Evolutionary conservation across 1,284 basidiomycete genomes (phyloP).

Genomic region (Fomitopsis pinicola): DNA sequence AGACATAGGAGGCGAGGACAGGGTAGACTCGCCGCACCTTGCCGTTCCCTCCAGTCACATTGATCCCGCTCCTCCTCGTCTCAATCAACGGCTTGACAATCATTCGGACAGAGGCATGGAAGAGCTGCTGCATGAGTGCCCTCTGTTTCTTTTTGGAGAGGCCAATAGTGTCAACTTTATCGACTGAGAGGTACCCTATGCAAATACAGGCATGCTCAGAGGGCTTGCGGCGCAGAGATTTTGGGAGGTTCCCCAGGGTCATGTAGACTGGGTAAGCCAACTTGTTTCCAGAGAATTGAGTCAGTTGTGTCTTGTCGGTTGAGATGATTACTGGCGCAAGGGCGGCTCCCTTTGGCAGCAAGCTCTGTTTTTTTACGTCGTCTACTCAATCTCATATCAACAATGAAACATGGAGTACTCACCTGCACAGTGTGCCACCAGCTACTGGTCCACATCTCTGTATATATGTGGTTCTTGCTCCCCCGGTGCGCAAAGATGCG

Average conservation of each 20-base stretch:
- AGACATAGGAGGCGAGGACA: conserved; percentile 23
- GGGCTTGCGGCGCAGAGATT: not conserved
- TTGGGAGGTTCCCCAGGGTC: conserved; percentile 2
- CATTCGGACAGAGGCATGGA: conserved; percentile 16
- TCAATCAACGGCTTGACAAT: conserved; percentile 14
- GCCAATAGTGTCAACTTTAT: not conserved
- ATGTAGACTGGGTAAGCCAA: conserved; percentile 5
- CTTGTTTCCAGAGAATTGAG: conserved; percentile 1
- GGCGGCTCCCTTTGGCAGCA: not conserved
- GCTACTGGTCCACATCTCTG: too few relatives aligned
- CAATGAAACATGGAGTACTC: too few relatives aligned
- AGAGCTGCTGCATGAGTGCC: conserved; percentile 6
- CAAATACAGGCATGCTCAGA: not conserved
- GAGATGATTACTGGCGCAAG: conserved; percentile 1
- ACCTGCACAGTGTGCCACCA: too few relatives aligned
- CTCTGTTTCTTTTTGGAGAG: not conserved
- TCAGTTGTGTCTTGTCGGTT: conserved; percentile 5
- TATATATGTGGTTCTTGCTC: too few relatives aligned
- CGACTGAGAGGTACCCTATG: not conserved
- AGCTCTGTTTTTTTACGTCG: not conserved
- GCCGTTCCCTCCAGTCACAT: conserved; percentile 19
- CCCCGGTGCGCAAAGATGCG: too few relatives aligned
- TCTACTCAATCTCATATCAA: too few relatives aligned
- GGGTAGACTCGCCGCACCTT: conserved; percentile 11
- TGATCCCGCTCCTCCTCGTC: conserved; percentile 16